Percentiles rank a stretch among this genome's conserved stretches.
Conservation (phyloP, 176 grass and related monocot species). For the Panicum miliaceum region DNA sequence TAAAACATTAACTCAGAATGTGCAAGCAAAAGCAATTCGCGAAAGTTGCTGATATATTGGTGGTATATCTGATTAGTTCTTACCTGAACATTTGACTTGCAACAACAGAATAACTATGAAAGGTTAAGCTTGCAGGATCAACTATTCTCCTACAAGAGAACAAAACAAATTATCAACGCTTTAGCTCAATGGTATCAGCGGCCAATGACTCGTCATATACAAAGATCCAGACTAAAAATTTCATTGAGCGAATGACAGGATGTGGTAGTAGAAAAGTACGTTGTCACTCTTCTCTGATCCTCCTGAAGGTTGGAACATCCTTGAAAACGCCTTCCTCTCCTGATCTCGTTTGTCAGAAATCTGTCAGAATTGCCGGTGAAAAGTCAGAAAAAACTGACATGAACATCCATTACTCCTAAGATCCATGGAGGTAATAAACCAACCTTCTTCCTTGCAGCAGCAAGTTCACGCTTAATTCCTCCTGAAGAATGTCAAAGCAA, state of each 20-base stretch:
- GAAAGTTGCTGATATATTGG: not conserved
- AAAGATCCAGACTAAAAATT: conserved; percentile 29
- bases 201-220: not conserved
- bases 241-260: not conserved
- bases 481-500: conserved; percentile 54
- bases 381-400: conserved; percentile 28
- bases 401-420: not conserved
- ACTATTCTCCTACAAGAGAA: conserved; percentile 40
- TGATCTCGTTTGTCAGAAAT: conserved; percentile 72
- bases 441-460: conserved; percentile 89
- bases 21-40: not conserved
- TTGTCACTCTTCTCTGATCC: conserved; percentile 60
- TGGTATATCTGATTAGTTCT: not conserved
- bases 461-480: conserved; percentile 83
- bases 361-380: conserved; percentile 39
- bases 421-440: conserved; percentile 36
- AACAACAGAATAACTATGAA: not conserved
- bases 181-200: not conserved
- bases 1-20: conserved; percentile 17
- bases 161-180: conserved; percentile 3
- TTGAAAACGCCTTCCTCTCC: conserved; percentile 83
- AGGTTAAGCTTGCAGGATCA: not conserved
- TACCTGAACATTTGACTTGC: conserved; percentile 11
- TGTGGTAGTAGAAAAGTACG: conserved; percentile 47
- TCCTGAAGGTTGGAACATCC: conserved; percentile 78